Evolutionary conservation across 768 basidiomycete species (phyloP).

Genomic region (Mycena maculata): DNA sequence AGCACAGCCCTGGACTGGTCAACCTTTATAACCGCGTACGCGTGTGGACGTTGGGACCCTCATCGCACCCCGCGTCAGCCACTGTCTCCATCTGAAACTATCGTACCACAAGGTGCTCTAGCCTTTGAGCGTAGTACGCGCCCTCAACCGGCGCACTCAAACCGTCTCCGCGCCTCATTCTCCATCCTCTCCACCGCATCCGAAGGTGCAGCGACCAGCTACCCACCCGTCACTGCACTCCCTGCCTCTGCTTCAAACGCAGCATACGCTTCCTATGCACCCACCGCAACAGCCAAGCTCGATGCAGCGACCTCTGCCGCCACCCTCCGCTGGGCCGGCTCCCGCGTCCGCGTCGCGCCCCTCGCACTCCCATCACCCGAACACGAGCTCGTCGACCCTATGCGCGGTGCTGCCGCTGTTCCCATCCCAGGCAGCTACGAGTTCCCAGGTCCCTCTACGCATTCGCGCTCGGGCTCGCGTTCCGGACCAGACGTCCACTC

Average conservation of each 20-base stretch:
- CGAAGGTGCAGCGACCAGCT: slow-evolving; percentile 45
- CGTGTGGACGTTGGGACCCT: slow-evolving; percentile 84
- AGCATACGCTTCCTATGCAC: slow-evolving; percentile 25
- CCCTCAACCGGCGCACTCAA: slow-evolving; percentile 26
- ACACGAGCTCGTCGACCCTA: slow-evolving; percentile 90
- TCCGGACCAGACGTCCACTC: background rate
- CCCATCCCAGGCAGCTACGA: slow-evolving; percentile 72
- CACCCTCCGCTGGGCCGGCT: slow-evolving; percentile 87
- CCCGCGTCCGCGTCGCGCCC: slow-evolving; percentile 85
- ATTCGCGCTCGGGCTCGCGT: slow-evolving; percentile 24
- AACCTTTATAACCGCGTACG: slow-evolving; percentile 81
- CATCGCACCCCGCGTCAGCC: slow-evolving; percentile 75
- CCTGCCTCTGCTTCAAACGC: slow-evolving; percentile 24
- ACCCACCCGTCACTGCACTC: slow-evolving; percentile 14
- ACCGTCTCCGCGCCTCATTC: slow-evolving; percentile 29
- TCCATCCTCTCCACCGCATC: slow-evolving; percentile 36
- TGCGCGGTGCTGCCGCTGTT: slow-evolving; percentile 74
- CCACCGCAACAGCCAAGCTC: slow-evolving; percentile 46
- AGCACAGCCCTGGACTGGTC: slow-evolving; percentile 65
- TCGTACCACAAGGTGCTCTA: slow-evolving; percentile 42
- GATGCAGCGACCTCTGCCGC: slow-evolving; percentile 79
- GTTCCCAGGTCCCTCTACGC: slow-evolving; percentile 31
- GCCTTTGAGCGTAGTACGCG: slow-evolving; percentile 33
- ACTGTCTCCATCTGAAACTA: no score
- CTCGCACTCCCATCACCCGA: slow-evolving; percentile 91